Conservation (phyloP, 148 eudicot species). For the Selenicereus undatus region DNA sequence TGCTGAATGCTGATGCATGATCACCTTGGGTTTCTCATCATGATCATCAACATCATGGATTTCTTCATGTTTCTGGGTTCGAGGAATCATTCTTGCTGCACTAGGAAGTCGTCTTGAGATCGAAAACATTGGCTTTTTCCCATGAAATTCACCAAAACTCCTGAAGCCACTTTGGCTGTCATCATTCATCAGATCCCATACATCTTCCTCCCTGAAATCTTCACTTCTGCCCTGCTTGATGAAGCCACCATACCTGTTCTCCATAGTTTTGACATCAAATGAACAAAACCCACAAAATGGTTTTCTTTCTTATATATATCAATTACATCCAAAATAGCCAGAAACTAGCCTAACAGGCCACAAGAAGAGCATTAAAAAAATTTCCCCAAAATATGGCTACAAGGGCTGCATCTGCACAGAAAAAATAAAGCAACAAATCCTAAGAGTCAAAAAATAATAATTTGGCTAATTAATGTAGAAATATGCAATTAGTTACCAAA, state of each 20-base stretch:
- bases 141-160: background rate
- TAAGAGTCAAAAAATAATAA: slow-evolving; percentile 16
- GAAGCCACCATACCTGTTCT: slow-evolving; percentile 29
- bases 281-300: background rate
- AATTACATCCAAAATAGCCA: slow-evolving; percentile 2
- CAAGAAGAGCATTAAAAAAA: slow-evolving; percentile 21
- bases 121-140: slow-evolving; percentile 17
- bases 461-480: background rate
- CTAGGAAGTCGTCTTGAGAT: slow-evolving; percentile 39
- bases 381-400: slow-evolving; percentile 5
- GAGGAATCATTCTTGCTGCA: slow-evolving; percentile 57
- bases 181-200: slow-evolving; percentile 47
- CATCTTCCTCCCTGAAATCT: slow-evolving; percentile 67
- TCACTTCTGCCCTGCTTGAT: slow-evolving; percentile 28
- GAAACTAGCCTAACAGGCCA: slow-evolving; percentile 13
- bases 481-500: slow-evolving; percentile 8
- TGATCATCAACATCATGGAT: background rate
- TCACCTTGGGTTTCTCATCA: slow-evolving; percentile 18
- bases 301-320: background rate
- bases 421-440: slow-evolving; percentile 5
- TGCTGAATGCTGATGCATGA: slow-evolving; percentile 48
- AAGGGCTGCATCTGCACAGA: slow-evolving; percentile 20
- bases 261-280: slow-evolving; percentile 24
- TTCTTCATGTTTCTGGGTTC: slow-evolving; percentile 17
- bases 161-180: slow-evolving; percentile 1